Evolutionary conservation across 371 early-diverging fungal genomes (phyloP), one percentile per base, ranked within the genome.

Genomic region (Circinella minor): DNA sequence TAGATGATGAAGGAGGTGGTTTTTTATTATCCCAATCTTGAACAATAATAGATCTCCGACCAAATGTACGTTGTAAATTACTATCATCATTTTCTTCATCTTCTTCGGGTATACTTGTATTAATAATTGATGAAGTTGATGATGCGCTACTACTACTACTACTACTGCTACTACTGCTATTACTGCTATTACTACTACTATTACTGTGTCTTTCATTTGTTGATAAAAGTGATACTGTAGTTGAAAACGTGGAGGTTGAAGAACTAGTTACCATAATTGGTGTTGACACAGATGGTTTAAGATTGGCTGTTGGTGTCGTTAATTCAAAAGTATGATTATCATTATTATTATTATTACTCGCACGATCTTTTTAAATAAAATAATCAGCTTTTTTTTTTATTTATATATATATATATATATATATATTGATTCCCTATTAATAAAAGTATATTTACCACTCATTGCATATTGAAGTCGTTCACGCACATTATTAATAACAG

Each of bases 401-500:
- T 39, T 39, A 6, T 39, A 6, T 39, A 6, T 39, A 39, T 39
- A 39, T 39, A 39, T 39, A 6, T 6, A 6, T 6, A 39, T 6
- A 39, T 39, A 39, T 63, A 46, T 37, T 37, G 10, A 27, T 61
- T 61, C 37, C 37, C 61, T 15, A 37, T 36, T 15, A n/a, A 61
- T 9, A 43, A 38, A 18, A 14, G 51, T 13, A 34, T 51, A 38
- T 17, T 54, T 74, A 76, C 78, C 67, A 63, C 70, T 63, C 38
- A 55, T 39, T 38, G 79, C 72, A 15, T 62, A 46, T 48, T 76
- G 63, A 39, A 81, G 68, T 11, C 43, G 67, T 64, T 73, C 70
- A 36, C 71, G 64, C 18, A 78, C 77, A 17, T 77, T 74, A 0
- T 73, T 70, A 57, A 79, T 63, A 20, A 76, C 20, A 5, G 46